Evolutionary conservation across 176 grass and related monocot genomes (phyloP).

Genomic region (Avena insularis): DNA sequence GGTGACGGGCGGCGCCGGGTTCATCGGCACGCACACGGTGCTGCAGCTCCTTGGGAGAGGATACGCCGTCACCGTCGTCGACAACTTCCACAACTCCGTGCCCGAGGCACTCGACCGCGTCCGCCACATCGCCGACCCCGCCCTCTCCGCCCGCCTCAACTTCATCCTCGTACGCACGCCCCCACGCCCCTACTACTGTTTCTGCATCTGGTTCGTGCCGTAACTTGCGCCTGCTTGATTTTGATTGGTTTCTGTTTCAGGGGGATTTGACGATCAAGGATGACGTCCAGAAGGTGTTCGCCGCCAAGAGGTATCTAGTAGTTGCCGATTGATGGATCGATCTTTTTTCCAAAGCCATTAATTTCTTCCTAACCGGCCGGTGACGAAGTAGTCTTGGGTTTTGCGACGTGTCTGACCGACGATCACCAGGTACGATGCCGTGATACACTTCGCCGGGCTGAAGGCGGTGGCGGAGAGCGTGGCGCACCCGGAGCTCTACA

Average conservation of each 20-base stretch:
- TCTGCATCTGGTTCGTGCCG: not conserved
- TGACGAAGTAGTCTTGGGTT: no score
- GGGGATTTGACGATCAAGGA: conserved; percentile 74
- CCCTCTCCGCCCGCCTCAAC: conserved; percentile 61
- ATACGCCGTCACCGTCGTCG: conserved; percentile 71
- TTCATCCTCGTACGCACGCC: conserved; percentile 61
- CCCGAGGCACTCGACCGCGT: conserved; percentile 84
- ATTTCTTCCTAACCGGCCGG: no score
- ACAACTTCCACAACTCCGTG: conserved; percentile 96
- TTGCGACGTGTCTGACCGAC: not conserved
- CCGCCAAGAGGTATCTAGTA: conserved; percentile 7
- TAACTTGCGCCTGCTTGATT: not conserved
- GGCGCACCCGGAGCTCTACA: conserved; percentile 74
- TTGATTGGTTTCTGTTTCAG: not conserved
- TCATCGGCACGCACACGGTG: conserved; percentile 95
- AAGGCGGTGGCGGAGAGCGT: conserved; percentile 97
- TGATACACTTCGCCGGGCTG: conserved; percentile 88
- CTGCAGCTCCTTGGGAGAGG: conserved; percentile 79
- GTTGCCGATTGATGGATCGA: not conserved
- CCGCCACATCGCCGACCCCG: conserved; percentile 71
- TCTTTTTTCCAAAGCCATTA: not conserved
- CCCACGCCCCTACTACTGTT: not conserved
- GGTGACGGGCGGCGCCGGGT: conserved; percentile 91
- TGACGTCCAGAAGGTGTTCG: conserved; percentile 82
- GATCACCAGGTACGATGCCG: conserved; percentile 87